Evolutionary conservation across 345 rosid species (phyloP).

Genomic region (Passiflora organensis): DNA sequence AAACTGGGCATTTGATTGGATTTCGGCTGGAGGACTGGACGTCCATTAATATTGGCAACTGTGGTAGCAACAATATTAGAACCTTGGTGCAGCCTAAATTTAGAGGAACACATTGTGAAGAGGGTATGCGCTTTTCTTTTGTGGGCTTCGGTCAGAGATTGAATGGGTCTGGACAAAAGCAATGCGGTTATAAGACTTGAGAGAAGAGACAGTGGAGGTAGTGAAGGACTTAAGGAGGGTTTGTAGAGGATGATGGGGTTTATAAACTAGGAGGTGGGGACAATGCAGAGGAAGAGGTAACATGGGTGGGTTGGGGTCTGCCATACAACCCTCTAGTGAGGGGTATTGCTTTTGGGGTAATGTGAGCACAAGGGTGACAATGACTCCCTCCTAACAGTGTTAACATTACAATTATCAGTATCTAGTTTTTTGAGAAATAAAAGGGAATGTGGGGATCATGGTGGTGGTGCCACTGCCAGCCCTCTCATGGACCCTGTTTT

Average conservation of each 20-base stretch:
- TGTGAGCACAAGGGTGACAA: conserved; percentile 13
- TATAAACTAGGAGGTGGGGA: conserved; percentile 29
- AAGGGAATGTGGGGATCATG: conserved; percentile 3
- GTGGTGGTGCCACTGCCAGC: conserved; percentile 19
- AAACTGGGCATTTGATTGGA: conserved; percentile 51
- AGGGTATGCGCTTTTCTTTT: no score
- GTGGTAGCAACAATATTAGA: conserved; percentile 12
- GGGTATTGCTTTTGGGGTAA: conserved; percentile 17
- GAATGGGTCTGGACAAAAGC: neutral
- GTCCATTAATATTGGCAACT: conserved; percentile 43
- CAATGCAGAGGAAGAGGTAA: conserved; percentile 16
- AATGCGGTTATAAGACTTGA: neutral
- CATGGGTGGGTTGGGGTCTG: conserved; percentile 35
- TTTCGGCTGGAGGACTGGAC: conserved; percentile 62
- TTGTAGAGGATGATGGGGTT: conserved; percentile 9
- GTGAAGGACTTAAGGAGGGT: conserved; percentile 7
- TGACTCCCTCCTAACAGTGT: conserved; percentile 13
- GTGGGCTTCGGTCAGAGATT: neutral
- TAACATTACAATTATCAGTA: neutral
- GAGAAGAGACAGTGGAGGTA: neutral
- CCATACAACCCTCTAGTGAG: conserved; percentile 24
- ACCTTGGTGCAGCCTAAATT: conserved; percentile 24
- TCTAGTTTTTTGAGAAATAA: neutral
- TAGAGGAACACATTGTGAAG: conserved; percentile 55
- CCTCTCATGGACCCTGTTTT: conserved; percentile 20